phyloP scores from a whole-genome alignment of 176 grass and related monocot species.

The Olyra latifolia region DNA sequence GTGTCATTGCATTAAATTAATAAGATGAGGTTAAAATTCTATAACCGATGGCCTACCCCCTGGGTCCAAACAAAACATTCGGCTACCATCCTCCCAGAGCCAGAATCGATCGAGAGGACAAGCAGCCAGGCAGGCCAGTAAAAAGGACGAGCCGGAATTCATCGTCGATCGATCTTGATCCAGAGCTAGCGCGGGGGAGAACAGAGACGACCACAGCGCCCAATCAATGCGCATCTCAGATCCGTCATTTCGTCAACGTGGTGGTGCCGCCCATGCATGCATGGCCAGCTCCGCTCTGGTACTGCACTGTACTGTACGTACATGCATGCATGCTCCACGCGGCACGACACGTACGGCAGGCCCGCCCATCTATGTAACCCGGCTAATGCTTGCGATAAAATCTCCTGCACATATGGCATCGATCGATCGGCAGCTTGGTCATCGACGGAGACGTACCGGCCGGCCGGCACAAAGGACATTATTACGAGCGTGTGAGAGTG shows the following conservation, averaged over 20 bases:
- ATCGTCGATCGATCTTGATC: neutral
- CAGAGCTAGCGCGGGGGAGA: neutral
- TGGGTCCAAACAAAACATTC: neutral
- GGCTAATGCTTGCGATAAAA: neutral
- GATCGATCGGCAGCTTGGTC: neutral
- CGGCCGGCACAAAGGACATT: neutral
- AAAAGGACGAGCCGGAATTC: neutral
- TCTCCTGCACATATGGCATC: neutral
- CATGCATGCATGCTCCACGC: neutral
- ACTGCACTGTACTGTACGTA: neutral
- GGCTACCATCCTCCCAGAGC: neutral
- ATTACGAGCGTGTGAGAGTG: neutral
- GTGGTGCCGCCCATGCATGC: constrained; percentile 3
- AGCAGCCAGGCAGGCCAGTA: neutral
- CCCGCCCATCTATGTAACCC: neutral
- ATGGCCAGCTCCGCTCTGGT: neutral
- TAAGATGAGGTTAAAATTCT: neutral
- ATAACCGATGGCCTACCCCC: neutral
- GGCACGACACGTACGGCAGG: no score
- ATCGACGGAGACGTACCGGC: neutral
- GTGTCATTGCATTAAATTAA: neutral
- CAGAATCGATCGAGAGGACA: neutral
- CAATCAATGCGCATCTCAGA: constrained; percentile 23
- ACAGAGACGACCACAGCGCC: neutral
- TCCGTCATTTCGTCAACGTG: constrained; percentile 34